These are phyloP conservation scores for Rhizoclosmatium sp. DNA, from an alignment of 192 early-diverging fungal genomes.

Conservation along the genomic window DNA sequence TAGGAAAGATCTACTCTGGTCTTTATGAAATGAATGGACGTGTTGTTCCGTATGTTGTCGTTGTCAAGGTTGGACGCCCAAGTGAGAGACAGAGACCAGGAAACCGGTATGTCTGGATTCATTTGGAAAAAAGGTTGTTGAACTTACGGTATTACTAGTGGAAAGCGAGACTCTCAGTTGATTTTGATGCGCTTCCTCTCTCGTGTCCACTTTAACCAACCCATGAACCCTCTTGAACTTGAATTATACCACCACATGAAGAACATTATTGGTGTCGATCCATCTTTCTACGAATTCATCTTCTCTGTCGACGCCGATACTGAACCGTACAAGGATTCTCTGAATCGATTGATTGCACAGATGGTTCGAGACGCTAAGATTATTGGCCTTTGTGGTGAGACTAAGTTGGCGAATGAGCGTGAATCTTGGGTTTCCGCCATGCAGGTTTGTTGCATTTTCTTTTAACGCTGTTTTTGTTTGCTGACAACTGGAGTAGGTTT, in stretches of 20 bases:
- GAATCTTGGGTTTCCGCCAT: conserved; percentile 97
- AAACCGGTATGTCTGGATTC: conserved; percentile 73
- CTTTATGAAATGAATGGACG: conserved; percentile 92
- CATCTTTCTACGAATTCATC: conserved; percentile 93
- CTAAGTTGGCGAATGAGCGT: conserved; percentile 90
- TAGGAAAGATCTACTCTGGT: conserved; percentile 96
- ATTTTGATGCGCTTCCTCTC: conserved; percentile 98
- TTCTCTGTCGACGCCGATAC: conserved; percentile 99
- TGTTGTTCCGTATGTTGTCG: conserved; percentile 93
- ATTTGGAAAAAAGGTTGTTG: background rate
- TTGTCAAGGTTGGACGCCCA: conserved; percentile 93
- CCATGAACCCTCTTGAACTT: conserved; percentile 95
- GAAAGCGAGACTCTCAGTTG: conserved; percentile 99
- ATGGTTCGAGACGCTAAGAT: conserved; percentile 92
- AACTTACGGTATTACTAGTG: conserved; percentile 46
- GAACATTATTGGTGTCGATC: conserved; percentile 97
- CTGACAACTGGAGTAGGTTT: conserved; percentile 61
- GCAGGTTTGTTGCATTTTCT: conserved; percentile 60
- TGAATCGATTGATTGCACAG: conserved; percentile 90
- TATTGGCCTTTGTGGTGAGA: conserved; percentile 96
- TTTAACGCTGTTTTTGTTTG: background rate
- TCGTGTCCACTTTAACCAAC: conserved; percentile 91
- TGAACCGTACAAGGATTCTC: conserved; percentile 78
- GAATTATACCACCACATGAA: conserved; percentile 99
- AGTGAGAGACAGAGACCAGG: conserved; percentile 89